Evolutionary conservation across 352 stramenopile genomes (phyloP), one percentile per base, ranked within the genome.

Genomic region (Pythium periplocum): DNA sequence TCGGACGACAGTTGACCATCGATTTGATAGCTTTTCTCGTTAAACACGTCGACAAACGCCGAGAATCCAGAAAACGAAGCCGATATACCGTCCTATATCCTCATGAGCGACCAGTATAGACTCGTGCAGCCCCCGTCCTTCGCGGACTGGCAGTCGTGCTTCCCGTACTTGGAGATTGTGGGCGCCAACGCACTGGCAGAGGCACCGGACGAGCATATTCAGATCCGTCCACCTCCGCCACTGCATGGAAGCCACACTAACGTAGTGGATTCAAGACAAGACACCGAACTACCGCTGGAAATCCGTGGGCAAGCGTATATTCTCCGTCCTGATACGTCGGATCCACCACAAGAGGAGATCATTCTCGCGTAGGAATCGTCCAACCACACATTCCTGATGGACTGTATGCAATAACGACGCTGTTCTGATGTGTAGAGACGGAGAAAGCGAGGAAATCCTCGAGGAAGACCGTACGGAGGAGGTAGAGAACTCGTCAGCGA

Each of bases 71-170:
- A 0, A 0, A 26, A 26, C 34, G 17, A 48, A 3, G 38, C 30
- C 8, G 51, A 57, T 5, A 41, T 68, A 4, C 63, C 73, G 36
- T 50, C 65, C 0, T 67, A 82, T 26, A 30, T 80, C 26, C 65
- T 71, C 55, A 72, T 79, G 71, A 86, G 71, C 48, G 75, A 86
- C 55, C 62, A 69, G 17, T 72, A 70, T 39, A 51, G 73, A 6
- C 43, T 73, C n/a, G 65, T 64, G 9, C 69, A 67, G 30, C 73
- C 75, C 4, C 71, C 73, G 4, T 43, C 73, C 26, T 82, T 86
- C 42, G 33, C 59, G 12, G 44, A 69, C 43, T 86, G 75, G 73
- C 75, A 69, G 17, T 50, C 68, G 46, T 62, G 60, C 40, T 86
- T 86, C 57, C 51, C 64, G 36, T 84, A 83, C 31, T 41, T 84